phyloP scores from a whole-genome alignment of 2,329 filamentous ascomycete species.

The Colletotrichum sp. region DNA sequence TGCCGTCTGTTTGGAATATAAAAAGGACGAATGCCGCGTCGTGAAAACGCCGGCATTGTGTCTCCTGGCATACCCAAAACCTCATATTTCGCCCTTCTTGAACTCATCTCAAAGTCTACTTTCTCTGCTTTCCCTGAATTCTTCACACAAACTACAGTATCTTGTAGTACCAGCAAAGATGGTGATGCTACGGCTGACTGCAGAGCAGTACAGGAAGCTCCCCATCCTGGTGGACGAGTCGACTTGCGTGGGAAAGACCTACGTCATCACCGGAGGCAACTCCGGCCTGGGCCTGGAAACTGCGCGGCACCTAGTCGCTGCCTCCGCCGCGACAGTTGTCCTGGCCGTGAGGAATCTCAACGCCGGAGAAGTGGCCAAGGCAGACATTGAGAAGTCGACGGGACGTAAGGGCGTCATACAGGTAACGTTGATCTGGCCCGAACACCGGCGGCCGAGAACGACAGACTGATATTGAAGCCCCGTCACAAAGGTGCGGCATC shows the following conservation, averaged over 20 bases:
- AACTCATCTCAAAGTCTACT: background rate
- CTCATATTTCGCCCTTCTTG: background rate
- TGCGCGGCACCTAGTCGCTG: constrained; percentile 32
- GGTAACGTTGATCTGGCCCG: background rate
- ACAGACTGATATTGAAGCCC: background rate
- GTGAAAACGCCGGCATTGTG: background rate
- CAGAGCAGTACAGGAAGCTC: constrained; percentile 5
- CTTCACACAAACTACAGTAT: no score
- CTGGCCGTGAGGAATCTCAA: constrained; percentile 31
- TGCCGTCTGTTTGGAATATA: background rate
- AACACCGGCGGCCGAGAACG: background rate
- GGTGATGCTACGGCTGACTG: constrained; percentile 8
- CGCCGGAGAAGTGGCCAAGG: constrained; percentile 12
- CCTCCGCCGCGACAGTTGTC: constrained; percentile 34
- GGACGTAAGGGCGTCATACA: background rate
- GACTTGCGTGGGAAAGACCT: constrained; percentile 8
- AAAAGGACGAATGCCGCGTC: background rate
- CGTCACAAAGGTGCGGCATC: constrained; percentile 16
- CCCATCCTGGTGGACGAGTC: constrained; percentile 4
- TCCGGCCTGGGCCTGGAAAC: constrained; percentile 38
- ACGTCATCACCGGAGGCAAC: constrained; percentile 39
- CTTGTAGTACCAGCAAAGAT: background rate
- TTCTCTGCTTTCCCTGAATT: background rate
- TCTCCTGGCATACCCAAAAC: background rate
- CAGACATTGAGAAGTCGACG: constrained; percentile 2